phyloP scores from a whole-genome alignment of 352 stramenopile species.

The Phytophthora brassicae region DNA sequence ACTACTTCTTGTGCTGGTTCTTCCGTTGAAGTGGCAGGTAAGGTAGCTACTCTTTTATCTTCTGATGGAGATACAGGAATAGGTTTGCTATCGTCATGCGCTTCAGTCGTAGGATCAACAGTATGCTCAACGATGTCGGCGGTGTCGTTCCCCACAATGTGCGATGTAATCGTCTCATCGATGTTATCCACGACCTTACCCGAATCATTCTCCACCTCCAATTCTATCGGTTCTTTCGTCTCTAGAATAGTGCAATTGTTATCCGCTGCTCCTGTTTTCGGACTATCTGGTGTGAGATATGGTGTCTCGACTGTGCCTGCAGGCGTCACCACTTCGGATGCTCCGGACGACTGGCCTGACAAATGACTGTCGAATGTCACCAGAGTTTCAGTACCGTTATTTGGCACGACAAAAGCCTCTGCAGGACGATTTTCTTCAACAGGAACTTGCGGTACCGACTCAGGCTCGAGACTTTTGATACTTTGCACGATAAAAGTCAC shows the following conservation, averaged over 20 bases:
- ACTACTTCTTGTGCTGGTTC: background rate
- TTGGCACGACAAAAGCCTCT: background rate
- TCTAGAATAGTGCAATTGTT: background rate
- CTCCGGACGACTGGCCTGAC: slow-evolving; percentile 4
- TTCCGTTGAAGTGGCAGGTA: no score
- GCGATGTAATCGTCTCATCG: background rate
- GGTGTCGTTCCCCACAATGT: no score
- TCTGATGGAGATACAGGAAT: background rate
- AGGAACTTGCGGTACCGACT: background rate
- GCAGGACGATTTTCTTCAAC: slow-evolving; percentile 15
- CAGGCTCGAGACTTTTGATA: slow-evolving; percentile 3
- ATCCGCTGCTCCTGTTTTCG: slow-evolving; percentile 2
- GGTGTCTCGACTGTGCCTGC: slow-evolving; percentile 27
- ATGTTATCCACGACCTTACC: background rate
- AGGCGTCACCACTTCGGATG: slow-evolving; percentile 24
- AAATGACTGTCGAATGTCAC: background rate
- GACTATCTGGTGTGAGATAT: background rate
- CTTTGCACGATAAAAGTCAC: background rate
- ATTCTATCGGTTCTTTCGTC: background rate
- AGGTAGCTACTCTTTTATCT: no score
- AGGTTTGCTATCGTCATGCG: background rate
- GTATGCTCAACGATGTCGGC: background rate
- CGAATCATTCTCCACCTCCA: background rate
- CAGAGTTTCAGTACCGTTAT: background rate
- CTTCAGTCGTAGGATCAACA: background rate